phyloP scores from a whole-genome alignment of 257 asterid species.

The Scutellaria baicalensis region DNA sequence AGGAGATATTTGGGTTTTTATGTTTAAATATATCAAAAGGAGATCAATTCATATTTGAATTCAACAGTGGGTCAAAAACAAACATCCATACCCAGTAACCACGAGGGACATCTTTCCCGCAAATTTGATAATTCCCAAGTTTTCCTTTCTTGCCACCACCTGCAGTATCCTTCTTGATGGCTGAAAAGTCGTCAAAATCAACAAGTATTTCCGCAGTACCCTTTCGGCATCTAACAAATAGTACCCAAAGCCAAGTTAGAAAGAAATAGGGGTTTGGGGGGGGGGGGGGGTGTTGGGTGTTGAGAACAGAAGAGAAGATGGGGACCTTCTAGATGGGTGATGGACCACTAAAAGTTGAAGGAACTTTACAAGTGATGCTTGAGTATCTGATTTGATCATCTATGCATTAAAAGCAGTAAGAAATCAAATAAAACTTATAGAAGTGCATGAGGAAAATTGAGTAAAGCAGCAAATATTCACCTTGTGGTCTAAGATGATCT shows the following conservation, averaged over 20 bases:
- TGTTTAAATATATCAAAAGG: not conserved
- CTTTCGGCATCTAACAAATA: constrained; percentile 70
- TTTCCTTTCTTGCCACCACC: constrained; percentile 33
- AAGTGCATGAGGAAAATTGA: not conserved
- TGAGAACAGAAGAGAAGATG: not conserved
- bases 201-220: constrained; percentile 92
- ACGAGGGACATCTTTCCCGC: constrained; percentile 91
- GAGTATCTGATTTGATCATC: constrained; percentile 82
- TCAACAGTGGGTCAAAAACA: constrained; percentile 8
- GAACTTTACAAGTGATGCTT: constrained; percentile 59
- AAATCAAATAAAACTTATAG: not conserved
- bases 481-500: constrained; percentile 65
- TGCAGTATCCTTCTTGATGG: constrained; percentile 25
- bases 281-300: not conserved
- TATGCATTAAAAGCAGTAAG: constrained; percentile 18
- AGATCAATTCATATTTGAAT: not conserved
- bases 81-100: constrained; percentile 86
- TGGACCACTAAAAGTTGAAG: constrained; percentile 89
- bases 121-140: constrained; percentile 51
- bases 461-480: constrained; percentile 27
- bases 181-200: constrained; percentile 57
- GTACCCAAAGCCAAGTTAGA: constrained; percentile 13
- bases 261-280: not conserved
- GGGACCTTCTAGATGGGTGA: constrained; percentile 92
- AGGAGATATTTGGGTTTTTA: not conserved